Evolutionary conservation across 176 grass and related monocot genomes (phyloP).

Genomic region (Elymus sibiricus): DNA sequence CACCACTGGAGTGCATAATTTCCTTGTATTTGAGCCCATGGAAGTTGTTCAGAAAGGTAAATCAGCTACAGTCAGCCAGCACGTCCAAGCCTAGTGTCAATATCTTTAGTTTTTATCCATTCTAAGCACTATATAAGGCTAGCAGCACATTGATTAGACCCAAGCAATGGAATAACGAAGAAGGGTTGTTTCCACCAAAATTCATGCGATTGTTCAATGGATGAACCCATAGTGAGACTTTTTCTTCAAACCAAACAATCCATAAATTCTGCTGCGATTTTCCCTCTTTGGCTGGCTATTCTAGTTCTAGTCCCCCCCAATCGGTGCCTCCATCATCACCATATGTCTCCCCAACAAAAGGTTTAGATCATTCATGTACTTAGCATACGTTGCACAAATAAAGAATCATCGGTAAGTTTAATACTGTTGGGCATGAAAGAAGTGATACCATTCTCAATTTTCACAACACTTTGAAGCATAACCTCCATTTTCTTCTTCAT

Average conservation of each 20-base stretch:
- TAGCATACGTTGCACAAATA: not conserved
- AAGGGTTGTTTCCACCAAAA: not conserved
- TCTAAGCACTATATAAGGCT: not conserved
- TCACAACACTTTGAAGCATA: constrained; percentile 91
- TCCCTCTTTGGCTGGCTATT: not conserved
- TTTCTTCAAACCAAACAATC: not conserved
- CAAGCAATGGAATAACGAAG: not conserved
- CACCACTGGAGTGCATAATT: not conserved
- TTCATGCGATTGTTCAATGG: not conserved
- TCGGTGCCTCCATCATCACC: not conserved
- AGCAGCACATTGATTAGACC: not conserved
- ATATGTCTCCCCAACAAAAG: not conserved
- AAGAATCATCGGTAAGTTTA: constrained; percentile 15
- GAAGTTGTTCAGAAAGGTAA: not conserved
- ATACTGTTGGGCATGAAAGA: constrained; percentile 23
- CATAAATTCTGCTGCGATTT: not conserved
- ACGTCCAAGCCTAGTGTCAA: not conserved
- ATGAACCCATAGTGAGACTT: not conserved
- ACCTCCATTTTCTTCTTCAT: constrained; percentile 99
- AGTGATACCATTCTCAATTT: constrained; percentile 97
- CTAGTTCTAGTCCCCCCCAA: not conserved
- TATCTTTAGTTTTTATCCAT: not conserved
- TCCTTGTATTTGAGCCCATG: not conserved
- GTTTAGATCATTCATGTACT: constrained; percentile 3
- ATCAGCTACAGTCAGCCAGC: not conserved